phyloP scores from a whole-genome alignment of 73 alveolate genomes.

The Stentor roeselii region DNA sequence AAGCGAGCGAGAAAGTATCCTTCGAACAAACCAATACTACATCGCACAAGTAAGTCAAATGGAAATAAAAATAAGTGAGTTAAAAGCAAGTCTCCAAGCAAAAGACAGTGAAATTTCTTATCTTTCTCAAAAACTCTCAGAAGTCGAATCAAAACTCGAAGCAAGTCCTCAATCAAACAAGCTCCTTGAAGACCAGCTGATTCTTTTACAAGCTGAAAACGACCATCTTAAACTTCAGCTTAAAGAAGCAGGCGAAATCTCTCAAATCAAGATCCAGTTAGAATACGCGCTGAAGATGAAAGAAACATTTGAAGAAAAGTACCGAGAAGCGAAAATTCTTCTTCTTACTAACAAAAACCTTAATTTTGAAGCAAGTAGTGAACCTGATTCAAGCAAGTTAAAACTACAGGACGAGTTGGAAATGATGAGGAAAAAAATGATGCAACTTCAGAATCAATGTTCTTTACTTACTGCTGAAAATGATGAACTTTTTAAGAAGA shows the following conservation, averaged over 20 bases:
- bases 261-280: not conserved
- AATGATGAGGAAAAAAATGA: too few species aligned
- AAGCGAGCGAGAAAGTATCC: not conserved
- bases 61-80: constrained; percentile 26
- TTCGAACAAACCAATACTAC: constrained; percentile 18
- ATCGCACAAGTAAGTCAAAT: constrained; percentile 27
- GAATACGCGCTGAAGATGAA: constrained; percentile 7
- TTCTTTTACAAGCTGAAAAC: not conserved
- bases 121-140: not conserved
- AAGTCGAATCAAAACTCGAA: not conserved
- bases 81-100: constrained; percentile 10
- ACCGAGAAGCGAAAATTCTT: constrained; percentile 12
- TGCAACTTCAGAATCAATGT: not conserved
- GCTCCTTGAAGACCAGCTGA: not conserved
- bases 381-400: not conserved
- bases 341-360: not conserved
- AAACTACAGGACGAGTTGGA: not conserved
- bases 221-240: not conserved
- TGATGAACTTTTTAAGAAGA: not conserved
- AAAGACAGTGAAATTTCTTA: constrained; percentile 7
- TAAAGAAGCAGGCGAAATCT: not conserved
- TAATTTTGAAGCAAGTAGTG: not conserved
- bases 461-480: not conserved
- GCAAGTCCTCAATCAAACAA: not conserved
- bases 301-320: constrained; percentile 26